These are phyloP conservation scores for Spathaspora girioi DNA, from an alignment of 805 yeast genomes.

Conservation along the genomic window DNA sequence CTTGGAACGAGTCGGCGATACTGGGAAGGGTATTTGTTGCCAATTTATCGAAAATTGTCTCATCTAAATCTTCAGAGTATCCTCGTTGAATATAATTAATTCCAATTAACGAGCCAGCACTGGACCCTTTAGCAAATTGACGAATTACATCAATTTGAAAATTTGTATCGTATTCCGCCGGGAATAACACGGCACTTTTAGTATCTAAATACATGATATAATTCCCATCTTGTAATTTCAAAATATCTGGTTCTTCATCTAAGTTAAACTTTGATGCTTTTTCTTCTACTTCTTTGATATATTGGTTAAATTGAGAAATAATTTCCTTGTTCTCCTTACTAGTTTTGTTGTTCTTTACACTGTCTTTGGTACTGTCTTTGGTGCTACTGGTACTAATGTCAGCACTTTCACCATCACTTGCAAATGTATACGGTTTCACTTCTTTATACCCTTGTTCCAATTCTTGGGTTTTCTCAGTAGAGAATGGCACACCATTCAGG, in stretches of 20 bases:
- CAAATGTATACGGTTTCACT: conserved; percentile 31
- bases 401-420: not conserved
- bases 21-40: conserved; percentile 30
- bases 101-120: conserved; percentile 35
- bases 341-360: conserved; percentile 2
- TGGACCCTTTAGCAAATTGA: conserved; percentile 23
- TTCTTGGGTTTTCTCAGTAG: conserved; percentile 45
- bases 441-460: conserved; percentile 54
- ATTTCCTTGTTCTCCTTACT: conserved; percentile 10
- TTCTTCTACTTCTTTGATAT: conserved; percentile 10
- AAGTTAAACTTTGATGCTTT: conserved; percentile 8
- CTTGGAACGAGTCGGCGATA: conserved; percentile 27
- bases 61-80: conserved; percentile 31
- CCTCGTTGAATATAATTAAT: conserved; percentile 53
- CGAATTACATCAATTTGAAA: conserved; percentile 36
- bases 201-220: conserved; percentile 39
- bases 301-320: conserved; percentile 14
- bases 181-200: conserved; percentile 44
- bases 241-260: conserved; percentile 24
- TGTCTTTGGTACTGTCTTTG: conserved; percentile 6
- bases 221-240: conserved; percentile 30
- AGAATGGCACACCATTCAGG: conserved; percentile 53
- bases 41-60: conserved; percentile 27
- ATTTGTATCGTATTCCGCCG: conserved; percentile 37
- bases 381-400: not conserved